Percentiles rank a stretch among this genome's conserved stretches.
Evolutionary conservation across 148 eudicot genomes (phyloP).

Genomic region (Agrostemma githago): DNA sequence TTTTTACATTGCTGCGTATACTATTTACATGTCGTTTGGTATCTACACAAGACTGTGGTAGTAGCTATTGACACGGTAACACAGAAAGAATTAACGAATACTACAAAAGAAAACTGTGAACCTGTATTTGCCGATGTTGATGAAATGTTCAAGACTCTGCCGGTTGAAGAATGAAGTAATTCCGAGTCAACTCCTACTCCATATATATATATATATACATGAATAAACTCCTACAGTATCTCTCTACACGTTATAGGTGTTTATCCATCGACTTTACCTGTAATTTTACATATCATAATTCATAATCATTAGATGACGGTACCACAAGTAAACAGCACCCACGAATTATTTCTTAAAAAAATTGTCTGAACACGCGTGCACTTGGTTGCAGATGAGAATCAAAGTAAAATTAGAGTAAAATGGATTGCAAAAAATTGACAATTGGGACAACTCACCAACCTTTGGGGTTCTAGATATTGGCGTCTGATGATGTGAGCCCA

Average conservation of each 20-base stretch:
- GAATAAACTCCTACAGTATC: not conserved
- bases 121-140: not conserved
- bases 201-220: no score
- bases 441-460: constrained; percentile 34
- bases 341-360: not conserved
- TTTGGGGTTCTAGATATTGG: constrained; percentile 27
- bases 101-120: not conserved
- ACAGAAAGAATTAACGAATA: constrained; percentile 9
- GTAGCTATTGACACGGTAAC: constrained; percentile 9
- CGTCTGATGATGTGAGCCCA: constrained; percentile 18
- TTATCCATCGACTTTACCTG: constrained; percentile 14
- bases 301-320: not conserved
- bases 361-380: no score
- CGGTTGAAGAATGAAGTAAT: not conserved
- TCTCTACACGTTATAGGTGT: constrained; percentile 13
- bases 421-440: not conserved
- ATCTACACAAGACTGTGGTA: not conserved
- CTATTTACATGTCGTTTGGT: constrained; percentile 15
- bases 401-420: no score
- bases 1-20: not conserved
- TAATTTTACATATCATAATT: not conserved
- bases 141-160: not conserved
- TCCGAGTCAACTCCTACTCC: constrained; percentile 7
- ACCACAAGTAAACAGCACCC: not conserved
- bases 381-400: no score